phyloP scores from a whole-genome alignment of 2,329 filamentous ascomycete species.

The Neofusicoccum sp. region DNA sequence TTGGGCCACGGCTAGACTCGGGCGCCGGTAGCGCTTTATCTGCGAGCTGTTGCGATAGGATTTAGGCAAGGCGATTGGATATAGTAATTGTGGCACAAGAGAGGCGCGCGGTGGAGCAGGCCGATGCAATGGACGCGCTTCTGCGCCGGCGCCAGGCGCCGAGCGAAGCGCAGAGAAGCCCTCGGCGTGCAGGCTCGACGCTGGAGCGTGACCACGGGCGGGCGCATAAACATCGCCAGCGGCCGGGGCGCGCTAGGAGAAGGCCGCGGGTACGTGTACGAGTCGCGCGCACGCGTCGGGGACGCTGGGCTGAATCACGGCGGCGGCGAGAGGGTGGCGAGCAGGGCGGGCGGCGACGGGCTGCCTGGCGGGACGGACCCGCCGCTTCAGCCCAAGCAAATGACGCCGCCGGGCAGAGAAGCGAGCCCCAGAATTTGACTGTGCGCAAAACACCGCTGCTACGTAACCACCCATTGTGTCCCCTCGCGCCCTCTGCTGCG shows the following conservation, averaged over 20 bases:
- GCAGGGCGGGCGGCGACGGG: not conserved
- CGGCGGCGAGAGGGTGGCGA: no score
- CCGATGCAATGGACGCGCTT: not conserved
- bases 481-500: not conserved
- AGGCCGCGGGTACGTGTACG: not conserved
- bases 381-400: not conserved
- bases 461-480: conserved; percentile 10
- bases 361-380: not conserved
- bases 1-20: conserved; percentile 18
- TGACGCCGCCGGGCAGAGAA: conserved; percentile 7
- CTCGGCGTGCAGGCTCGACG: not conserved
- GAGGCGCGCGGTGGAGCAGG: not conserved
- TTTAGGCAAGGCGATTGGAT: conserved; percentile 2
- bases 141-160: not conserved
- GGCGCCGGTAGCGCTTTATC: conserved; percentile 19
- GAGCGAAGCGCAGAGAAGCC: conserved; percentile 3
- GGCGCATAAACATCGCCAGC: not conserved
- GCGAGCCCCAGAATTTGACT: conserved; percentile 18
- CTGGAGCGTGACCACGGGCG: not conserved
- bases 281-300: not conserved
- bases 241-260: conserved; percentile 2
- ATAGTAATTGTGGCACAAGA: conserved; percentile 11
- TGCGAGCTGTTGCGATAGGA: not conserved
- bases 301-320: no score
- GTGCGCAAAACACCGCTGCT: conserved; percentile 19